Evolutionary conservation across 352 stramenopile species (phyloP).

Genomic region (Pythium sp.): DNA sequence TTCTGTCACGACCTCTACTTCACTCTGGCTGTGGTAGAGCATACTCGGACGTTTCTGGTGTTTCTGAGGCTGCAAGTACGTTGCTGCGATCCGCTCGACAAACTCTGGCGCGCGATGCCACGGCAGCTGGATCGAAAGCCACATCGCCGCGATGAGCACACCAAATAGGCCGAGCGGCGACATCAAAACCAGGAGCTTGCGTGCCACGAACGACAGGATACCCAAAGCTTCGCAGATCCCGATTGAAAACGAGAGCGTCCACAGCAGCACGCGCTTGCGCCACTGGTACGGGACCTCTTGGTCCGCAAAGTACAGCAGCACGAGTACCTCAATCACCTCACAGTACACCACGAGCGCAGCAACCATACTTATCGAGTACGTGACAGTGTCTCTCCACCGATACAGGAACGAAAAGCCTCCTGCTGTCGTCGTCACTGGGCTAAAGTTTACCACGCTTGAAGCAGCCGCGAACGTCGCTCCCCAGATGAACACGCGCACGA

Average conservation of each 20-base stretch:
- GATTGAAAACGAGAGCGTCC: constrained; percentile 28
- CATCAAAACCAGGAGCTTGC: constrained; percentile 23
- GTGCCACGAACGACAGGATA: constrained; percentile 20
- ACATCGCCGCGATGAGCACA: constrained; percentile 41
- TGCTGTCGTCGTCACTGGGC: neutral
- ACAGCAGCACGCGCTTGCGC: constrained; percentile 37
- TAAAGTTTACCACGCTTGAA: neutral
- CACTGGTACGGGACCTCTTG: constrained; percentile 40
- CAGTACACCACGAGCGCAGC: constrained; percentile 30
- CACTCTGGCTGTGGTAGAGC: neutral
- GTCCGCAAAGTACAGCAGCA: constrained; percentile 58
- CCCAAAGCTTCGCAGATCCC: constrained; percentile 26
- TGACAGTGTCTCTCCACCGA: neutral
- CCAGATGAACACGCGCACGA: constrained; percentile 66
- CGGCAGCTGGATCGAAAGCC: constrained; percentile 36
- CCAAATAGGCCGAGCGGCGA: constrained; percentile 28
- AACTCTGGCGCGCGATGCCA: constrained; percentile 32
- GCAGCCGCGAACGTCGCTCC: constrained; percentile 39
- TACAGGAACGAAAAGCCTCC: neutral
- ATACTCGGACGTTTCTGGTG: constrained; percentile 8
- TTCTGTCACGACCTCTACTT: constrained; percentile 11
- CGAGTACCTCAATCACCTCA: constrained; percentile 48
- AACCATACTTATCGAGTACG: constrained; percentile 4
- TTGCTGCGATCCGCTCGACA: constrained; percentile 5
- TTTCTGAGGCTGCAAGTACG: constrained; percentile 7